phyloP scores from a whole-genome alignment of 345 rosid species.

The Crucihimalaya himalaica region DNA sequence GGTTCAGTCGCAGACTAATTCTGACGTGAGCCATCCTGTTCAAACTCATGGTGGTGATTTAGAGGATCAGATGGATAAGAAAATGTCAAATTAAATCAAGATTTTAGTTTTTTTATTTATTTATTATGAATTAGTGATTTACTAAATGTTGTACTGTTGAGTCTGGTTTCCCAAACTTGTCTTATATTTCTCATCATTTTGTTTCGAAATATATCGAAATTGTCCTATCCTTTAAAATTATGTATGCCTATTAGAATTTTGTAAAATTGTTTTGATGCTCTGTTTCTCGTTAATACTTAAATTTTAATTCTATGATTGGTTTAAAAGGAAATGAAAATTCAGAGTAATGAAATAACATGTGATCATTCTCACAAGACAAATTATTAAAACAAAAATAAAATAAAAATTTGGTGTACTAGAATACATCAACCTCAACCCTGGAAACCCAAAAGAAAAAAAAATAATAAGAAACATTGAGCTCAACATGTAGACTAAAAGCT shows the following conservation, averaged over 20 bases:
- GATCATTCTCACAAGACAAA: not conserved
- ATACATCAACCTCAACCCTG: not conserved
- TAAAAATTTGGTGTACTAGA: not conserved
- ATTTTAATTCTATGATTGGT: not conserved
- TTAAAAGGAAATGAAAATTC: not conserved
- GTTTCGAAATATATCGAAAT: constrained; percentile 14
- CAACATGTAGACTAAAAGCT: not conserved
- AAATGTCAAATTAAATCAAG: constrained; percentile 20
- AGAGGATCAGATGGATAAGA: constrained; percentile 27
- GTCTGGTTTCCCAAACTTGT: constrained; percentile 29
- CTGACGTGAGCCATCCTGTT: not conserved
- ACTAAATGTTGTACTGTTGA: constrained; percentile 20
- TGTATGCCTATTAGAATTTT: constrained; percentile 1
- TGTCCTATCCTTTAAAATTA: constrained; percentile 15
- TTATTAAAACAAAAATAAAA: not conserved
- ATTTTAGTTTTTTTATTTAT: constrained; percentile 21
- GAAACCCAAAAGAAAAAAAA: not conserved
- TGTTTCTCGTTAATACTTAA: not conserved
- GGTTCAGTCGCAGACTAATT: not conserved
- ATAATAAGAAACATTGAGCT: not conserved
- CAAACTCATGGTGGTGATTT: constrained; percentile 29
- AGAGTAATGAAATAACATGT: not conserved
- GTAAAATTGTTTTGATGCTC: not conserved
- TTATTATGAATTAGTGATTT: constrained; percentile 1
- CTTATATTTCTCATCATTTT: not conserved